Evolutionary conservation across 2,329 filamentous ascomycete genomes (phyloP).

Genomic region (Elsinoe australis): DNA sequence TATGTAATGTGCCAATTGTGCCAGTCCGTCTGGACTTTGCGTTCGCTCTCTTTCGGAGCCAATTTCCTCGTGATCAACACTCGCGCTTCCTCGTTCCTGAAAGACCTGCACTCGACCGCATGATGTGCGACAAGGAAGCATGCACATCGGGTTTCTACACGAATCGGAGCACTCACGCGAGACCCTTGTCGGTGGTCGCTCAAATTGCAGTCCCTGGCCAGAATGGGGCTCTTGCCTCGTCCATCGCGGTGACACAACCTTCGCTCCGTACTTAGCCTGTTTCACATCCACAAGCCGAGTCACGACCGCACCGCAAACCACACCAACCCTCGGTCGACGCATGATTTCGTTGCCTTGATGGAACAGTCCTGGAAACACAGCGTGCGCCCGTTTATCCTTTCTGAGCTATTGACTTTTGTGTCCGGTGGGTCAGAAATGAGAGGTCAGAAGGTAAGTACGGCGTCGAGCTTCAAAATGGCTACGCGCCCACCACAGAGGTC

Average conservation of each 20-base stretch:
- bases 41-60: too few species aligned
- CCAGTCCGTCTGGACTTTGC: too few species aligned
- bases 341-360: neutral
- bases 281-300: slow-evolving; percentile 1
- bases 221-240: slow-evolving; percentile 7
- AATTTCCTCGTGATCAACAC: too few species aligned
- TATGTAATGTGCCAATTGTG: too few species aligned
- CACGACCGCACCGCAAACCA: neutral
- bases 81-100: too few species aligned
- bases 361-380: slow-evolving; percentile 1
- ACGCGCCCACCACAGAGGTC: too few species aligned
- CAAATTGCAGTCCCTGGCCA: slow-evolving; percentile 6
- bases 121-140: too few species aligned
- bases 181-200: neutral
- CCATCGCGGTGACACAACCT: slow-evolving; percentile 4
- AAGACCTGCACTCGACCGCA: too few species aligned
- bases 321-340: slow-evolving; percentile 7
- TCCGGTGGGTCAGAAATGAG: neutral
- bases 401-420: neutral
- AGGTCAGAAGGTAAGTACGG: neutral
- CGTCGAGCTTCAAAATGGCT: slow-evolving; percentile 15
- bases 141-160: too few species aligned
- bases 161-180: neutral
- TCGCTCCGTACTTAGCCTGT: slow-evolving; percentile 16
- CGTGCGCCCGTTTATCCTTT: neutral